phyloP scores from a whole-genome alignment of 805 yeast species.

The Kodamaea restingae region DNA sequence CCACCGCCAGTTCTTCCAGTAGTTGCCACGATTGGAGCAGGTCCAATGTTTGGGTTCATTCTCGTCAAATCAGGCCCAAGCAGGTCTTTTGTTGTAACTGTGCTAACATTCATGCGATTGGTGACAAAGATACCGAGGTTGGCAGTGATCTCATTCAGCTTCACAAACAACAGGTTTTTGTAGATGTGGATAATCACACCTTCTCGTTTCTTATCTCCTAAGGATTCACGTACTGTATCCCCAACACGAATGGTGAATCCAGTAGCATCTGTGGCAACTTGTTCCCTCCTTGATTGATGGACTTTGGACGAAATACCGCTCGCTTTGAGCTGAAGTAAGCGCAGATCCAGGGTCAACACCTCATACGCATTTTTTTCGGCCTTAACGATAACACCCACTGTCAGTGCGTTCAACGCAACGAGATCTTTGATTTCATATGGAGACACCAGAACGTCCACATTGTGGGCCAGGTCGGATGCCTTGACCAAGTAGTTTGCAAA shows the following conservation, averaged over 20 bases:
- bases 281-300: constrained; percentile 58
- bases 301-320: constrained; percentile 79
- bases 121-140: constrained; percentile 90
- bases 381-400: constrained; percentile 83
- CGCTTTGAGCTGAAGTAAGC: constrained; percentile 66
- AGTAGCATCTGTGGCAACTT: constrained; percentile 78
- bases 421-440: constrained; percentile 84
- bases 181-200: constrained; percentile 86
- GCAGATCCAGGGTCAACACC: constrained; percentile 78
- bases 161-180: constrained; percentile 72
- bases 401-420: constrained; percentile 79
- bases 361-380: constrained; percentile 86
- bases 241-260: constrained; percentile 87
- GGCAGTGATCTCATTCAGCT: constrained; percentile 74
- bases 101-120: constrained; percentile 68
- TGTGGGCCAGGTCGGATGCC: constrained; percentile 76
- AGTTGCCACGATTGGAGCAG: constrained; percentile 34
- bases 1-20: constrained; percentile 58
- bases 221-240: constrained; percentile 80
- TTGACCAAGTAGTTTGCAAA: constrained; percentile 87
- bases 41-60: constrained; percentile 77
- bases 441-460: constrained; percentile 59
- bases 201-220: constrained; percentile 68
- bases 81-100: constrained; percentile 81
- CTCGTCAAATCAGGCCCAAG: constrained; percentile 67